Percentiles rank a stretch among this genome's conserved stretches.
phyloP scores from a whole-genome alignment of 495 filamentous ascomycete species.

The Penicillium ochrochloron region DNA sequence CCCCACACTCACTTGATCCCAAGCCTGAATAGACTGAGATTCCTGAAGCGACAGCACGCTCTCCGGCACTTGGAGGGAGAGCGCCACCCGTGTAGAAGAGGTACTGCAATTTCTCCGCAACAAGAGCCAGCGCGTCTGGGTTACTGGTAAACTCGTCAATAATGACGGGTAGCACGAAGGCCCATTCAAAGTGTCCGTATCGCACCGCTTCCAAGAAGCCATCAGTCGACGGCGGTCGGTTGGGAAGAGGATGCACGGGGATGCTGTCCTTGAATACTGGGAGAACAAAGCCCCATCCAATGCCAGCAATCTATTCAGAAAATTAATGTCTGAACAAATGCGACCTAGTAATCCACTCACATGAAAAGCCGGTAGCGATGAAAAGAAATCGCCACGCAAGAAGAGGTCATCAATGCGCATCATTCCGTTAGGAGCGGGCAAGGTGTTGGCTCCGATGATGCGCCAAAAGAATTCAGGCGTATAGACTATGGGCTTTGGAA shows the following conservation, averaged over 20 bases:
- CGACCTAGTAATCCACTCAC: neutral
- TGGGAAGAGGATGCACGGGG: neutral
- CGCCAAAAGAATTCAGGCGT: neutral
- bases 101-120: neutral
- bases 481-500: neutral
- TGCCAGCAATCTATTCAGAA: neutral
- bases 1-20: slow-evolving; percentile 51
- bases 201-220: neutral
- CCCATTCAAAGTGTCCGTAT: neutral
- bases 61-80: neutral
- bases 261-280: neutral
- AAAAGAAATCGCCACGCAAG: neutral
- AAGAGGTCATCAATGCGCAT: neutral
- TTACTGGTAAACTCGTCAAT: neutral
- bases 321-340: neutral
- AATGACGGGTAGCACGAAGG: neutral
- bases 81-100: neutral
- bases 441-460: neutral
- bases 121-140: neutral
- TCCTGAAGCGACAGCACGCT: neutral
- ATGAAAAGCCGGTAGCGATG: neutral
- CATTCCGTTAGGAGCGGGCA: neutral
- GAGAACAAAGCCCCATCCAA: neutral
- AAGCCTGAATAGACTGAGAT: neutral
- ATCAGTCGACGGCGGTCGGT: neutral